Evolutionary conservation across 768 basidiomycete genomes (phyloP), one percentile per base, ranked within the genome.

Genomic region (Galerina sulciceps): DNA sequence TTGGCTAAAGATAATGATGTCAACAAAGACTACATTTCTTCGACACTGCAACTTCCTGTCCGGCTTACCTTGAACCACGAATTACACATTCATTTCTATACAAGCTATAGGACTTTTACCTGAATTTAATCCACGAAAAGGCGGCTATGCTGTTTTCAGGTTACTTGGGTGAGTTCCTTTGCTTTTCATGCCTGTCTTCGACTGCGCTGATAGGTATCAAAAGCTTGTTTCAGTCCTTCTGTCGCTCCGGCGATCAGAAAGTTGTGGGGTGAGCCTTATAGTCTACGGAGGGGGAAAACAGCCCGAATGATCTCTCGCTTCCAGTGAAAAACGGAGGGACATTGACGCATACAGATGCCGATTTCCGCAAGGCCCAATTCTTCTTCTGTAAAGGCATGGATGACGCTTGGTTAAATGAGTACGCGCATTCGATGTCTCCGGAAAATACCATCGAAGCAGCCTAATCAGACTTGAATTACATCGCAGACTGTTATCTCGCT

Each of bases 201-300:
- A 17, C 36, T 37, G 8, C n/a, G 15, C 50, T 41, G 44, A 57
- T 37, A 20, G 36, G 26, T 20, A 45, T 23, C 8, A n/a, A 35
- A 55, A 75, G 77, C 75, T 4, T 76, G 76, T 59, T 79, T 79
- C 59, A 78, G 78, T 47, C 74, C 78, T 1, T 70, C 68, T 4
- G 75, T 78, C 6, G 60, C 68, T 18, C 52, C 63, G 2, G 44
- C 57, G 10, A 60, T 71, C 22, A 67, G 70, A 42, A 70, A 67
- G 49, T 58, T 68, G 36, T 79, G 77, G 77, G 71, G 78, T 78
- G 48, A 15, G 71, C 58, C 10, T 26, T 45, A 11, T n/a, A 10
- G 23, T 34, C 26, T 8, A n/a, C 6, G 4, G 14, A 10, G 40
- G 5, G 20, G 54, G n/a, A n/a, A 23, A 47, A 6, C 3, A 17